A percentile compares a stretch with the other conserved stretches of the same genome.
These are phyloP conservation scores for Solanum pennellii DNA, from an alignment of 257 asterid species.

Conservation along the genomic window DNA sequence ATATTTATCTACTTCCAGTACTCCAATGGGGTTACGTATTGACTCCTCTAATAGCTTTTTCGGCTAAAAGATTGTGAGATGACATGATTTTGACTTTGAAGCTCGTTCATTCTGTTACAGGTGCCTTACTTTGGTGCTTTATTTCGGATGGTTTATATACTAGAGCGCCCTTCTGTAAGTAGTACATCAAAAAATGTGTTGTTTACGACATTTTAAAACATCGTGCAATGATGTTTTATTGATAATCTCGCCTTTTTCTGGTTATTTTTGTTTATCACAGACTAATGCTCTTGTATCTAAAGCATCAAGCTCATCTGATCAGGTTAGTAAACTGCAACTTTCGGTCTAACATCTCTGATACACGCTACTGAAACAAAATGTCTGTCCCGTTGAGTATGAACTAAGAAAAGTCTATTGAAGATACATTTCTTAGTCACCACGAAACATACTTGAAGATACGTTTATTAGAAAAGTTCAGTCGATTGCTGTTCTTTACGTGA, in stretches of 20 bases:
- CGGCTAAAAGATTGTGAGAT: neutral
- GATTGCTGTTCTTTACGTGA: neutral
- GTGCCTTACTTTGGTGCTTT: constrained; percentile 82
- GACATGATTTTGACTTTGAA: neutral
- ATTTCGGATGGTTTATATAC: constrained; percentile 65
- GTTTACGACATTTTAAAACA: neutral
- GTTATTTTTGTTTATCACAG: constrained; percentile 13
- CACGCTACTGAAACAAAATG: neutral
- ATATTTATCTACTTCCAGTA: neutral
- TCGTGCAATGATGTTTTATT: neutral
- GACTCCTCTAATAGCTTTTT: neutral
- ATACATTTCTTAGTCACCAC: neutral
- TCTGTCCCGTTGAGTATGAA: neutral
- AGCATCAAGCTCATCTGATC: constrained; percentile 64
- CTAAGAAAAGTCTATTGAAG: neutral
- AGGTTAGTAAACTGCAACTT: constrained; percentile 29
- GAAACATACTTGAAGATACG: neutral
- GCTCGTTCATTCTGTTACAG: constrained; percentile 22
- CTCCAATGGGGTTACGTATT: neutral
- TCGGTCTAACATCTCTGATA: neutral
- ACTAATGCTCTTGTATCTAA: constrained; percentile 69
- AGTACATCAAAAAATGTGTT: neutral
- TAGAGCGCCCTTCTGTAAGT: constrained; percentile 30
- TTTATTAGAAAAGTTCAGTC: neutral
- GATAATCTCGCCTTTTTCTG: neutral